Base-by-base conservation (phyloP, 202 grass and related monocot genomes). In the Eragrostis tef region DNA sequence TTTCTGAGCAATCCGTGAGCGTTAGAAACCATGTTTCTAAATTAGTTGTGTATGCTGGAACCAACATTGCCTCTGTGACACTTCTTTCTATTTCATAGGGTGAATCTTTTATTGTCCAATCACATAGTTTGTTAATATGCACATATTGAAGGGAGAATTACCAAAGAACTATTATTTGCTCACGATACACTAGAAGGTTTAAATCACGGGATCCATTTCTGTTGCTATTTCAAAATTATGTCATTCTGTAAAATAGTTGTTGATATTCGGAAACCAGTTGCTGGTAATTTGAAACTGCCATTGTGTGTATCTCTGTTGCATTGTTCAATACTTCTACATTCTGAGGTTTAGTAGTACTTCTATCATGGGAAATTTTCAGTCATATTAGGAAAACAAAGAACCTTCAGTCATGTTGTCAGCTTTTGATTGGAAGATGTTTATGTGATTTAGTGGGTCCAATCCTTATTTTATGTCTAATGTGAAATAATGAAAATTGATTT, bases 391-490 rank as follows among this genome's bases (percentile, higher is more conserved):
- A 2, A 1, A 34, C 4, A 1, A 57, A 57, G 70, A 56, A 75
- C 70, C 12, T 71, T 63, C 6, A 31, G 25, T 71, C 62, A 70
- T 52, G 21, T 19, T 36, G 19, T 14, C 2, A 61, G 46, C 13
- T 78, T 71, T 71, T 63, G 36, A 53, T 87, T 67, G 50, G 44
- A 71, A 64, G 54, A 34, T 56, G 36, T 71, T 3, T 26, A 24
- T 72, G 48, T 82, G 47, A 56, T 78, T 59, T 75, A 27, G 25
- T 64, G 65, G 47, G 52, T 39, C 25, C 15, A 25, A 48, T 56
- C 11, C n/a, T 47, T 87, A 20, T 65, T 74, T 65, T 87, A 11
- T 47, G 68, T 48, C 39, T 39, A 78, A n/a, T 71, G 10, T 79
- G 19, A 71, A 71, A 72, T 72, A 77, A 71, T 63, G 46, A 64